These are phyloP conservation scores for Sicyos edulis DNA, from an alignment of 306 rosid genomes.

Conservation along the genomic window DNA sequence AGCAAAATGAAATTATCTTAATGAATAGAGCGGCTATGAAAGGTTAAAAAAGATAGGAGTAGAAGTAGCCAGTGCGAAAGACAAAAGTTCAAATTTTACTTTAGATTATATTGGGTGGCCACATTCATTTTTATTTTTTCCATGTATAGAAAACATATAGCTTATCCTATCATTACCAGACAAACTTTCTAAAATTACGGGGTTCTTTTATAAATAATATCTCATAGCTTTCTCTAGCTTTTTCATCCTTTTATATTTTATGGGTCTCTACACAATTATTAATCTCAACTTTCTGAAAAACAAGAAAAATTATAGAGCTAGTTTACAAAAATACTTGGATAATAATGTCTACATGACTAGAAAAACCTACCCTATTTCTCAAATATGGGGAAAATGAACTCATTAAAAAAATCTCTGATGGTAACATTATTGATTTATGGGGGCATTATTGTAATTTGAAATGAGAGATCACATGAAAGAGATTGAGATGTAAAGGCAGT, in stretches of 20 bases:
- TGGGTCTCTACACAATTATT: slow-evolving; percentile 7
- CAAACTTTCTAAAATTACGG: slow-evolving; percentile 14
- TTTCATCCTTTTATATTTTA: not conserved
- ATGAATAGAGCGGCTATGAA: not conserved
- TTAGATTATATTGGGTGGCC: not conserved
- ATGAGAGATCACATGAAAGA: not conserved
- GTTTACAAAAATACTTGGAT: not conserved
- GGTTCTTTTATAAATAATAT: not conserved
- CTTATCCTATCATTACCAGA: slow-evolving; percentile 7
- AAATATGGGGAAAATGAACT: not conserved
- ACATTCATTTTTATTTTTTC: not conserved
- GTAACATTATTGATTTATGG: not conserved
- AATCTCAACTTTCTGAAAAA: not conserved
- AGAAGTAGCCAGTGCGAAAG: not conserved
- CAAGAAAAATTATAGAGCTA: not conserved
- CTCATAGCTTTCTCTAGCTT: not conserved
- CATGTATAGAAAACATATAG: not conserved
- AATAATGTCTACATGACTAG: not conserved
- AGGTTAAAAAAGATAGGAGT: not conserved
- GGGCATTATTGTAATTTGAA: slow-evolving; percentile 5
- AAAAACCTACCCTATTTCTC: not conserved
- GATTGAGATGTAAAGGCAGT: not conserved
- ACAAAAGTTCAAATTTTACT: not conserved
- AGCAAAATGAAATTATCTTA: not conserved
- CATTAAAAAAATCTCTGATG: not conserved